These are phyloP conservation scores for Eucalyptus sp. DNA, from an alignment of 345 rosid genomes.

Conservation along the genomic window DNA sequence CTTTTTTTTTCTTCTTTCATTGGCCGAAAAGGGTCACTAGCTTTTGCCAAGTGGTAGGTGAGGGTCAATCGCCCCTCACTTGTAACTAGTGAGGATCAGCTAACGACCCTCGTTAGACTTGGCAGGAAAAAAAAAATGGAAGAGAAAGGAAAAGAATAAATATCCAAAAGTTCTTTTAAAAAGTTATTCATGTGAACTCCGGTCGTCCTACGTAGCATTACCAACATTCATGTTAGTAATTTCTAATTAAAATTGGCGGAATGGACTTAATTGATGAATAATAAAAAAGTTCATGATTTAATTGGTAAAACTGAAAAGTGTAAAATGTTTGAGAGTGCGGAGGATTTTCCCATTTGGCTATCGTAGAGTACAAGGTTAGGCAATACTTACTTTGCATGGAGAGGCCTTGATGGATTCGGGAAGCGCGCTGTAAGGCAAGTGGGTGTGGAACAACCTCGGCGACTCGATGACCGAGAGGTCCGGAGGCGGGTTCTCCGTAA, in stretches of 20 bases:
- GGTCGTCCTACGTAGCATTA: rapidly evolving
- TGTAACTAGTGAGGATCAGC: too few relatives aligned
- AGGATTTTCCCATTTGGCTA: not conserved
- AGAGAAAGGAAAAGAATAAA: too few relatives aligned
- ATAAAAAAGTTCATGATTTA: rapidly evolving
- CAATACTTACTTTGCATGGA: not conserved
- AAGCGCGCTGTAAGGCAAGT: slow-evolving; percentile 10
- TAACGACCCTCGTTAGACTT: rapidly evolving
- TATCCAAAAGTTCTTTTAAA: rapidly evolving
- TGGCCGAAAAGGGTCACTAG: rapidly evolving
- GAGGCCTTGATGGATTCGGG: slow-evolving; percentile 5
- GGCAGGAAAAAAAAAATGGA: rapidly evolving
- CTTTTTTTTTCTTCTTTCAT: too few relatives aligned
- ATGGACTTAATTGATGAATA: rapidly evolving
- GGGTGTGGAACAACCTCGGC: slow-evolving; percentile 12
- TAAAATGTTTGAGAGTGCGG: too few relatives aligned
- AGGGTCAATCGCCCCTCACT: too few relatives aligned
- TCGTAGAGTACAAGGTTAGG: not conserved
- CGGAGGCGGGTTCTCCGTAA: not conserved
- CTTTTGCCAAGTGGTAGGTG: too few relatives aligned
- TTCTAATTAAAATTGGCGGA: rapidly evolving
- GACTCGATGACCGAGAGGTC: not conserved
- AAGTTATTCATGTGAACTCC: too few relatives aligned
- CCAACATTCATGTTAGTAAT: rapidly evolving
- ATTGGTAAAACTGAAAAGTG: rapidly evolving